These are phyloP conservation scores for Spathaspora girioi DNA, from an alignment of 805 yeast genomes.

Conservation along the genomic window DNA sequence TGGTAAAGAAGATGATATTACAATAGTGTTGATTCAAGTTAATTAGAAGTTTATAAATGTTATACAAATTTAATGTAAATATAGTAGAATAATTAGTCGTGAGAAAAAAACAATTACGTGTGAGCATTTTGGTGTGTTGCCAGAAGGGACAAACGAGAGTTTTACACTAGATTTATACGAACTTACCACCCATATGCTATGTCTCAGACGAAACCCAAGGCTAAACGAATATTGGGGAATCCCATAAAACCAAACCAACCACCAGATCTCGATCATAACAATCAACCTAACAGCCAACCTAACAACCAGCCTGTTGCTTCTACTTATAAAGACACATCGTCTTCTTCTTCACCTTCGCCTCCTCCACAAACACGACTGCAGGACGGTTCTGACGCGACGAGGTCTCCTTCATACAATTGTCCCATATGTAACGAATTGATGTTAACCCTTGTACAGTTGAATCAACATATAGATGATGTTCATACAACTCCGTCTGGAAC, in stretches of 20 bases:
- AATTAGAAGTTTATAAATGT: constrained; percentile 10
- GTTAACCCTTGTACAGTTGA: constrained; percentile 52
- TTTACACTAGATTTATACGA: not conserved
- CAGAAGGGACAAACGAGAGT: not conserved
- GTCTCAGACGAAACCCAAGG: not conserved
- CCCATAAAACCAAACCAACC: not conserved
- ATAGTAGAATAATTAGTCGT: not conserved
- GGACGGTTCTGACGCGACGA: not conserved
- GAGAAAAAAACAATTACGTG: not conserved
- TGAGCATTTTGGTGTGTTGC: not conserved
- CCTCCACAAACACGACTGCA: not conserved
- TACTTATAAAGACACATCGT: not conserved
- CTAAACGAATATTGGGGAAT: constrained; percentile 17
- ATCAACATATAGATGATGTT: constrained; percentile 67
- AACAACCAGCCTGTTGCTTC: not conserved
- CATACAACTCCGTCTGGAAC: constrained; percentile 32
- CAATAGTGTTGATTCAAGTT: constrained; percentile 72
- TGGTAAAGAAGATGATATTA: constrained; percentile 94
- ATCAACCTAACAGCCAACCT: not conserved
- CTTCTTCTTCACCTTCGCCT: not conserved
- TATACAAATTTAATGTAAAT: not conserved
- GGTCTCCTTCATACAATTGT: constrained; percentile 30
- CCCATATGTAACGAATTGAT: constrained; percentile 69
- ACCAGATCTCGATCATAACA: too few relatives aligned
- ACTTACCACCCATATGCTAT: not conserved